Evolutionary conservation across 2,329 filamentous ascomycete species (phyloP), one percentile per base, ranked within the genome.

Genomic region (Plectosphaerella plurivora): DNA sequence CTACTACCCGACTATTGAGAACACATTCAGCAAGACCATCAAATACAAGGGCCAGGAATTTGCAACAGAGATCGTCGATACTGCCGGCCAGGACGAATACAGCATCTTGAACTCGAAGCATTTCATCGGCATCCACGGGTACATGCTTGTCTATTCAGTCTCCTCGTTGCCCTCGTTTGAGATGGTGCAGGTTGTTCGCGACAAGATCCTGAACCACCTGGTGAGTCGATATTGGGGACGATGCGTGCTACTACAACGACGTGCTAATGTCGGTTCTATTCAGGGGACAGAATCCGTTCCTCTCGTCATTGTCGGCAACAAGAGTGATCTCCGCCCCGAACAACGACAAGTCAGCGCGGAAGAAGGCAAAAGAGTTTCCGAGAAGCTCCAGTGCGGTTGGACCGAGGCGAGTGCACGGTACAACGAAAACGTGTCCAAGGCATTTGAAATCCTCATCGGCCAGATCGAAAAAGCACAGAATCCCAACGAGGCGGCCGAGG

Each of bases 1-100:
- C 71, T 99, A 99, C 74, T 99, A 99, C 71, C 94, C 94, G 36
- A 99, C 94, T 41, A 97, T 99, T 65, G 94, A 99, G 72, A 99
- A 97, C 71, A 97, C 93, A 3, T 99, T 99, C 70, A 95, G 88
- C 77, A 96, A 96, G 71, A 87, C 91, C 61, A 96, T 99, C 69
- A 88, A 90, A 63, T 88, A 89, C 71, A 96, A 94, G 72, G 88
- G 89, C 49, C 91, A 97, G 71, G 94, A 97, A 60, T 99, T 86
- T 71, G 86, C 89, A 49, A 96, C 92, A 12, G 94, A 99, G 75
- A 97, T 99, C 64, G 94, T 99, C 69, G 94, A 99, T 69, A 99
- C 94, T 25, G 94, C 94, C 50, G 94, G 94, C 55, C 92, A 94
- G 87, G 94, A 99, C 77, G 94, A 99, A 73, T 99, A 99, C 77